phyloP scores from a whole-genome alignment of 2,329 filamentous ascomycete species.

The Penicillium thymicola region DNA sequence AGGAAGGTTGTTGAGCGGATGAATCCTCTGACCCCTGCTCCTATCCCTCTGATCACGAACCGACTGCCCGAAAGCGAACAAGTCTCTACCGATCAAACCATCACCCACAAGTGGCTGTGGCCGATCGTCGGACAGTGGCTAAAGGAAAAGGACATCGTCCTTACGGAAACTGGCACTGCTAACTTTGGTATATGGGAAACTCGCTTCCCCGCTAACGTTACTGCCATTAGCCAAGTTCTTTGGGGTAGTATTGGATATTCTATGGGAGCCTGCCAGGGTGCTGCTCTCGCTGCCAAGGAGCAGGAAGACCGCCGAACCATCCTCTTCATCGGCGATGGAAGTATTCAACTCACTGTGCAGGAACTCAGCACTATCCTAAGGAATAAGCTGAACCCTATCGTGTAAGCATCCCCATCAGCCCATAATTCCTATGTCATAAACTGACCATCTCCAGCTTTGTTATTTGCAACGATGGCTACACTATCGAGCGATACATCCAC shows the following conservation, averaged over 20 bases:
- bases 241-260: constrained; percentile 67
- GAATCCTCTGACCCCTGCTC: constrained; percentile 54
- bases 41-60: constrained; percentile 56
- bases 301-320: constrained; percentile 64
- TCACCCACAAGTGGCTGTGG: constrained; percentile 64
- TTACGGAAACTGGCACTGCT: constrained; percentile 83
- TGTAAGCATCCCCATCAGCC: constrained; percentile 50
- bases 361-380: constrained; percentile 81
- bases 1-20: constrained; percentile 63
- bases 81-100: constrained; percentile 33
- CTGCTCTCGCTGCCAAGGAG: constrained; percentile 72
- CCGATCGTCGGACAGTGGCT: constrained; percentile 71
- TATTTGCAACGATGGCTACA: constrained; percentile 85
- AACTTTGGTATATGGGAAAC: constrained; percentile 89
- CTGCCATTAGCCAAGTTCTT: constrained; percentile 74
- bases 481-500: constrained; percentile 85
- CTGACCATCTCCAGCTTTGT: constrained; percentile 55
- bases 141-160: constrained; percentile 67
- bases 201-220: constrained; percentile 72
- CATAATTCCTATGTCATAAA: constrained; percentile 23
- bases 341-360: constrained; percentile 79
- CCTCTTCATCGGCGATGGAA: constrained; percentile 85
- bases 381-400: constrained; percentile 69
- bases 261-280: constrained; percentile 62
- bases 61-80: constrained; percentile 41